Evolutionary conservation across 2,329 filamentous ascomycete species (phyloP).

Genomic region (Paracamarosporium sp.): DNA sequence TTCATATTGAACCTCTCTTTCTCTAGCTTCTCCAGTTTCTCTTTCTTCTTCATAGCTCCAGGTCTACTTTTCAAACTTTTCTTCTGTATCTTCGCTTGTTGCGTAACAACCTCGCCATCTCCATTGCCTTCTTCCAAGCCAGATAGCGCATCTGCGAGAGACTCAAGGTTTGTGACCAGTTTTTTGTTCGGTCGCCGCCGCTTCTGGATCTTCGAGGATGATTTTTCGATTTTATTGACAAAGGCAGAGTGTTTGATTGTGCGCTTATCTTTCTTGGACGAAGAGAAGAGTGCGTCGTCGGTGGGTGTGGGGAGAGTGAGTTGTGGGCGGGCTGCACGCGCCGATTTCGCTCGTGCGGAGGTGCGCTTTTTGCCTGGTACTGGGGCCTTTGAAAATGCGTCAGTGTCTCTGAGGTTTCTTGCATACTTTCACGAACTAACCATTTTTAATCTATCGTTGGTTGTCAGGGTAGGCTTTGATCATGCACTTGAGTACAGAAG

Average conservation of each 20-base stretch:
- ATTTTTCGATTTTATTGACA: constrained; percentile 76
- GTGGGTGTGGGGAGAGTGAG: constrained; percentile 24
- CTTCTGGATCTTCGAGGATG: constrained; percentile 62
- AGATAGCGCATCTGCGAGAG: constrained; percentile 81
- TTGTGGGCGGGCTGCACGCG: constrained; percentile 30
- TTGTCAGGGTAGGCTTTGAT: too few relatives aligned
- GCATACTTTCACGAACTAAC: neutral
- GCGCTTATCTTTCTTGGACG: constrained; percentile 83
- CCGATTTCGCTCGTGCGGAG: constrained; percentile 42
- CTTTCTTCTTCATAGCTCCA: constrained; percentile 83
- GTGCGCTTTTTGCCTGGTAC: constrained; percentile 42
- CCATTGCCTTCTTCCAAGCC: constrained; percentile 55
- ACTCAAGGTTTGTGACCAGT: constrained; percentile 75
- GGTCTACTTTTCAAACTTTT: constrained; percentile 77
- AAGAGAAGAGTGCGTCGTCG: constrained; percentile 64
- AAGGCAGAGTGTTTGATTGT: constrained; percentile 82
- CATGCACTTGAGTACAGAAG: neutral
- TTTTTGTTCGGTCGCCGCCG: constrained; percentile 76
- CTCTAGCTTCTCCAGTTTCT: constrained; percentile 79
- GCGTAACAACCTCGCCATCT: constrained; percentile 38
- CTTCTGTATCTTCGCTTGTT: constrained; percentile 71
- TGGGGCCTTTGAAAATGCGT: constrained; percentile 31
- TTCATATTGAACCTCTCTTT: constrained; percentile 84
- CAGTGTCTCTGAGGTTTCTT: neutral
- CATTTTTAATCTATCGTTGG: too few relatives aligned